Percentiles rank a stretch among this genome's conserved stretches.
phyloP scores from a whole-genome alignment of 495 filamentous ascomycete species.

The Aspergillus bertholletiae region DNA sequence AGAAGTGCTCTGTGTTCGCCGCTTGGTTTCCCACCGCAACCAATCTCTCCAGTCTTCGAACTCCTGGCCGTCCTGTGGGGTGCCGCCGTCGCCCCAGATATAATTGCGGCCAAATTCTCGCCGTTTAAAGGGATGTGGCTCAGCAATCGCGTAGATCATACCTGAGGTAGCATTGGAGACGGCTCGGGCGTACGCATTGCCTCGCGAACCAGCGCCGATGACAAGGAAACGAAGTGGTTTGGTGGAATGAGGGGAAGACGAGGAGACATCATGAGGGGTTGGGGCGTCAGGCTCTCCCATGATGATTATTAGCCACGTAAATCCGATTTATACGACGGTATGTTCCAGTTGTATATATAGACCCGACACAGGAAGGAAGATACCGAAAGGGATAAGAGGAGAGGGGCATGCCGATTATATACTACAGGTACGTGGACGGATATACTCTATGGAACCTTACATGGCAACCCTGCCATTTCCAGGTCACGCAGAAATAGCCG shows the following conservation, averaged over 20 bases:
- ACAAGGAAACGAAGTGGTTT: constrained; percentile 58
- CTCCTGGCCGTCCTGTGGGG: constrained; percentile 50
- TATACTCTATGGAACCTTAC: neutral
- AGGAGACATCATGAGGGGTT: neutral
- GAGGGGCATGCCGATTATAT: neutral
- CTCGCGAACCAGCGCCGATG: constrained; percentile 85
- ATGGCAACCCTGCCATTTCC: neutral
- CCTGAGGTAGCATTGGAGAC: constrained; percentile 58
- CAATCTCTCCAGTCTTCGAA: constrained; percentile 77
- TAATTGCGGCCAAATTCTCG: constrained; percentile 59
- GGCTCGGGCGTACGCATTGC: constrained; percentile 69
- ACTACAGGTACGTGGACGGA: neutral
- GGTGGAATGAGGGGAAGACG: neutral
- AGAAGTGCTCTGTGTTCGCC: constrained; percentile 32
- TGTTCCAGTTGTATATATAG: too few relatives aligned
- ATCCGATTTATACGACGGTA: too few relatives aligned
- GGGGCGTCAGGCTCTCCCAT: constrained; percentile 28
- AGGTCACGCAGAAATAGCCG: neutral
- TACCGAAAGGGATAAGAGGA: neutral
- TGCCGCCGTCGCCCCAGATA: constrained; percentile 56
- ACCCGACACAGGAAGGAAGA: too few relatives aligned
- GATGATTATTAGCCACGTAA: neutral
- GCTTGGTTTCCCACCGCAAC: constrained; percentile 56
- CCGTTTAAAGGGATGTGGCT: constrained; percentile 77
- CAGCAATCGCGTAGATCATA: constrained; percentile 70